phyloP scores from a whole-genome alignment of 345 rosid species.

The Euphorbia lathyris region DNA sequence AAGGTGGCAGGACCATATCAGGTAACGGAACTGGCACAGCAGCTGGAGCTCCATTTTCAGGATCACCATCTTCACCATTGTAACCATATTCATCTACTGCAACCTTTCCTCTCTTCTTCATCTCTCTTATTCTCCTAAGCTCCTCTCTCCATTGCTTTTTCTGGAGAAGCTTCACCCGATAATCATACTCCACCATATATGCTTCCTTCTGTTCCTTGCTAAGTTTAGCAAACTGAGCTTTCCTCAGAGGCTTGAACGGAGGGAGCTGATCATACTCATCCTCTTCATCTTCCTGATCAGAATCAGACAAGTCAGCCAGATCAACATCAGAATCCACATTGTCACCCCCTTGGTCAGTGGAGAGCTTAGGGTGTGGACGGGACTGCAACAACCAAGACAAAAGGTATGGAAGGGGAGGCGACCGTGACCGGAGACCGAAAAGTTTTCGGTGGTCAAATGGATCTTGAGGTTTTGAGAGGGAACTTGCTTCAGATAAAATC shows the following conservation, averaged over 20 bases:
- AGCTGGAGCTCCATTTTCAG: conserved; percentile 70
- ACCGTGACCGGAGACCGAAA: conserved; percentile 79
- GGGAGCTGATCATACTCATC: conserved; percentile 96
- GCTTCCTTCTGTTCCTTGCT: conserved; percentile 76
- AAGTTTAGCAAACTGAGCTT: conserved; percentile 72
- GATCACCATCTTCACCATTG: conserved; percentile 67
- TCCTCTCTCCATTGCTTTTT: conserved; percentile 92
- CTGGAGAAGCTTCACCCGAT: conserved; percentile 89
- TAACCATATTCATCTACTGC: conserved; percentile 48
- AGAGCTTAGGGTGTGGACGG: conserved; percentile 74
- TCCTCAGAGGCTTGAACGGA: conserved; percentile 83
- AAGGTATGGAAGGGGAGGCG: conserved; percentile 92
- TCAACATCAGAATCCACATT: conserved; percentile 79
- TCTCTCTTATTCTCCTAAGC: conserved; percentile 68
- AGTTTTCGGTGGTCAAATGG: conserved; percentile 73
- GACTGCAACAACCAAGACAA: conserved; percentile 94
- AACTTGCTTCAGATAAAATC: conserved; percentile 75
- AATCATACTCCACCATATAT: conserved; percentile 91
- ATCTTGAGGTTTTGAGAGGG: conserved; percentile 75
- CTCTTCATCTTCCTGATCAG: conserved; percentile 77
- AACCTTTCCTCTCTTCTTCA: conserved; percentile 72
- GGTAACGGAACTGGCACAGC: conserved; percentile 87
- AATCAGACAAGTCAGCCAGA: conserved; percentile 70
- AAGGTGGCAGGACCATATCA: conserved; percentile 87
- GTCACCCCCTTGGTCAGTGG: conserved; percentile 78